Conservation (phyloP, 495 filamentous ascomycete species). For the Corynascus novoguineensis region DNA sequence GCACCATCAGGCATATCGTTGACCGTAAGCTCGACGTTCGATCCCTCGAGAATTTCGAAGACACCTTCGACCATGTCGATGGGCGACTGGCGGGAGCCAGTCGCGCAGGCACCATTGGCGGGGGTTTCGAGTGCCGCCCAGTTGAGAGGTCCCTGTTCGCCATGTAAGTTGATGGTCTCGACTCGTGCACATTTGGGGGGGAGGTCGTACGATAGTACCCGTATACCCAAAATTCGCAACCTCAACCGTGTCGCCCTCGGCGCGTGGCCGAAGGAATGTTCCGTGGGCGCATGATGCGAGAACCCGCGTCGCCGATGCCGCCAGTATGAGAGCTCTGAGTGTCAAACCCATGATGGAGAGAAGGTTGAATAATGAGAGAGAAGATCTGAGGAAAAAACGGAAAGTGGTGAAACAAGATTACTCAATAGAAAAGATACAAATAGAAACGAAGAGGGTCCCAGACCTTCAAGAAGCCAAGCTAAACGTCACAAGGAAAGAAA, state of each 20-base stretch:
- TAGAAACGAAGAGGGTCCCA: conserved; percentile 26
- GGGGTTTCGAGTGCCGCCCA: conserved; percentile 50
- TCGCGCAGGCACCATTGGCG: conserved; percentile 46
- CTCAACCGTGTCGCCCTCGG: conserved; percentile 29
- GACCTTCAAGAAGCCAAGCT: conserved; percentile 20
- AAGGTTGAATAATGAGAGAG: neutral
- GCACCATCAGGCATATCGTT: conserved; percentile 36
- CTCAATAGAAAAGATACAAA: conserved; percentile 6
- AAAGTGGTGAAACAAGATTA: conserved; percentile 1
- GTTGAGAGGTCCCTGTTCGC: conserved; percentile 46
- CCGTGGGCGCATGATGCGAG: conserved; percentile 28
- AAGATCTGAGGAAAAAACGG: neutral
- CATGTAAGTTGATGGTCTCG: neutral
- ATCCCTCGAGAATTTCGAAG: conserved; percentile 37
- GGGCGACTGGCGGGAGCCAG: conserved; percentile 56
- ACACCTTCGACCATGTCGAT: conserved; percentile 48
- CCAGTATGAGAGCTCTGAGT: conserved; percentile 18
- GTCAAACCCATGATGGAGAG: conserved; percentile 14
- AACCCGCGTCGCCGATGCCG: conserved; percentile 26
- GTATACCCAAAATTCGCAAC: conserved; percentile 46
- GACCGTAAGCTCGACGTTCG: conserved; percentile 31
- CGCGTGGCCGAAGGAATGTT: conserved; percentile 33
- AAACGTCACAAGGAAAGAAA: conserved; percentile 11
- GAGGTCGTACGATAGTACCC: conserved; percentile 29
- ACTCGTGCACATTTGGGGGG: neutral